Base-by-base conservation (phyloP, 2,329 filamentous ascomycete species). In the Colletotrichum sp. region DNA sequence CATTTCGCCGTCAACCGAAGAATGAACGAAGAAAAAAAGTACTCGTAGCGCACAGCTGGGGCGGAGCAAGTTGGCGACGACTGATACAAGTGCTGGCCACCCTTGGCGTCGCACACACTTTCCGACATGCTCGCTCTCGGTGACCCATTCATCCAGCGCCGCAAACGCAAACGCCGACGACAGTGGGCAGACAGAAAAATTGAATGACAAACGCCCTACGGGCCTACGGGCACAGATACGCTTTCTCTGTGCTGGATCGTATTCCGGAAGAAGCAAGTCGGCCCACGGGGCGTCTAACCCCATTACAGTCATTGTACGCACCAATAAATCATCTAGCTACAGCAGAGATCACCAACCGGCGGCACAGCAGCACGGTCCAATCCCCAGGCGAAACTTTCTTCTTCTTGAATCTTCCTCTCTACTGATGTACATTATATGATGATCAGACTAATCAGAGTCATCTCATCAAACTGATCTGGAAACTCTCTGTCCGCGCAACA, bases 91-190 rank as follows among this genome's bases (percentile, higher is more conserved):
- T 52, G n/a, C 43, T 52, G 43, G 34, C 30, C 68, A 16, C n/a
- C 34, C 38, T 63, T 72, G 69, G 63, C 63, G 72, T 75, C 61
- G 68, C 38, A 72, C 73, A 18, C 72, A 58, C 30, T 30, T 38
- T 15, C 58, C 48, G 43, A 57, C 71, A 28, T 12, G 34, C 43
- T 52, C 43, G 43, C 43, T 52, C 43, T 52, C 43, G 43, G 43
- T 52, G n/a, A 52, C 43, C 43, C n/a, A 52, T 52, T 24, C 43
- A 52, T 52, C n/a, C 43, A 52, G 32, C 26, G 38, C 36, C 16
- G 32, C 24, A 60, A 21, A 48, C 48, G 38, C 58, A 74, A 65
- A 65, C 58, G 43, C 24, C 34, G 21, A 26, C 34, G 16, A 66
- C 18, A 52, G 43, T 52, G 43, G 43, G 26, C 21, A 24, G 26